phyloP scores from a whole-genome alignment of 2,329 filamentous ascomycete genomes.

The Stachybotrys echinatus region DNA sequence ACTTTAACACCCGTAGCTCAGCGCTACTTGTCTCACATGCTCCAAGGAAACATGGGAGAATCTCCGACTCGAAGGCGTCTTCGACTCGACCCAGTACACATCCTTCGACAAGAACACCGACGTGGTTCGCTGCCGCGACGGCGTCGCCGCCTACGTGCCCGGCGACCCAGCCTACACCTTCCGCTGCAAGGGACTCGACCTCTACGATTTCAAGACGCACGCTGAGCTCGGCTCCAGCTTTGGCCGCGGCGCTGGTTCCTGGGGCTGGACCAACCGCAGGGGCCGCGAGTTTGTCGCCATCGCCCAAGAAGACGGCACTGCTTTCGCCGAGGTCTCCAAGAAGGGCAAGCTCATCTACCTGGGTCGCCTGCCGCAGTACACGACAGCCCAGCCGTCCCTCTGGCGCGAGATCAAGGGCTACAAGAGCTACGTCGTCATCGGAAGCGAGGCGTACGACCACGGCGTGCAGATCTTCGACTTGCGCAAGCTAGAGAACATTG shows the following conservation, averaged over 20 bases:
- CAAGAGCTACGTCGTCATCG: constrained; percentile 26
- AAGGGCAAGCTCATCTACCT: constrained; percentile 1
- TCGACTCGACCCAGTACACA: constrained; percentile 7
- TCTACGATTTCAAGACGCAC: constrained; percentile 50
- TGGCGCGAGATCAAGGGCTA: constrained; percentile 31
- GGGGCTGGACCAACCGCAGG: constrained; percentile 32
- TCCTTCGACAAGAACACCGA: constrained; percentile 4
- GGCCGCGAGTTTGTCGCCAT: constrained; percentile 40
- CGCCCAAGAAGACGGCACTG: constrained; percentile 38
- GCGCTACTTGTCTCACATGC: not conserved
- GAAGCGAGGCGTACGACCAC: constrained; percentile 37
- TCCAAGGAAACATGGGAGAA: constrained; percentile 2
- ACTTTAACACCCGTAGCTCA: constrained; percentile 6
- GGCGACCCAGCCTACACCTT: constrained; percentile 12
- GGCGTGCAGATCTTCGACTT: constrained; percentile 58
- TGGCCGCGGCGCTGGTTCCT: constrained; percentile 25
- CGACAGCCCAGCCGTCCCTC: not conserved
- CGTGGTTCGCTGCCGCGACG: constrained; percentile 6
- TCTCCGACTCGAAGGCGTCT: constrained; percentile 1
- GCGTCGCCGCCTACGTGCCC: constrained; percentile 8
- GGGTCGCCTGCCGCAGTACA: not conserved
- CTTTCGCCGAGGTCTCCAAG: constrained; percentile 35
- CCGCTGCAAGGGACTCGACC: constrained; percentile 25
- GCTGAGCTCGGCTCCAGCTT: constrained; percentile 34
- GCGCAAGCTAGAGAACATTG: constrained; percentile 39